Percentiles rank a stretch among this genome's conserved stretches.
These are phyloP conservation scores for Sporothrix luriei DNA, from an alignment of 2,329 filamentous ascomycete genomes.

Conservation along the genomic window DNA sequence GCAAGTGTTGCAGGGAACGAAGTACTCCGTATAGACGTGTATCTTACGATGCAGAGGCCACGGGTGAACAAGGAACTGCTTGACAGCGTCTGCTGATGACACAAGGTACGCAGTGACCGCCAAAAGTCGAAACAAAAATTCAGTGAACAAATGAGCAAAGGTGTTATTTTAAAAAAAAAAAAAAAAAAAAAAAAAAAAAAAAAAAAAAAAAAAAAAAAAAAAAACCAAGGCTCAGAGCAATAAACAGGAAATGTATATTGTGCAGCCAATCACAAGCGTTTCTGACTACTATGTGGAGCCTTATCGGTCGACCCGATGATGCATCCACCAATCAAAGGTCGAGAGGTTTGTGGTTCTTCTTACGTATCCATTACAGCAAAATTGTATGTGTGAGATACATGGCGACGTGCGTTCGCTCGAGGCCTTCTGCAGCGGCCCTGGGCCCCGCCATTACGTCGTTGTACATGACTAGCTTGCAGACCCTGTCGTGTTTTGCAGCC, in stretches of 20 bases:
- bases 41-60: too few relatives aligned
- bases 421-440: background rate
- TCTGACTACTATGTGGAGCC: background rate
- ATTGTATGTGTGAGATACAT: constrained; percentile 26
- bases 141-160: too few relatives aligned
- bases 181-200: too few relatives aligned
- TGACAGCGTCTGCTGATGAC: too few relatives aligned
- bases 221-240: constrained; percentile 4
- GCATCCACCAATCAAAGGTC: background rate
- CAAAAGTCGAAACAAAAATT: too few relatives aligned
- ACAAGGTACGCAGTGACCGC: too few relatives aligned
- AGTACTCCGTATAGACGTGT: too few relatives aligned
- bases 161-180: too few relatives aligned
- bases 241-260: background rate
- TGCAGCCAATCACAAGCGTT: background rate
- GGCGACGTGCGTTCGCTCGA: too few relatives aligned
- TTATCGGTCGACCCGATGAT: constrained; percentile 16
- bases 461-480: constrained; percentile 1
- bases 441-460: constrained; percentile 30
- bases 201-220: background rate
- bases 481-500: background rate
- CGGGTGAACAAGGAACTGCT: too few relatives aligned
- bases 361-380: constrained; percentile 23
- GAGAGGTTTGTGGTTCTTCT: background rate
- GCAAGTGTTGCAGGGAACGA: too few relatives aligned